phyloP scores from a whole-genome alignment of 306 rosid species.

The Mimosa pudica region DNA sequence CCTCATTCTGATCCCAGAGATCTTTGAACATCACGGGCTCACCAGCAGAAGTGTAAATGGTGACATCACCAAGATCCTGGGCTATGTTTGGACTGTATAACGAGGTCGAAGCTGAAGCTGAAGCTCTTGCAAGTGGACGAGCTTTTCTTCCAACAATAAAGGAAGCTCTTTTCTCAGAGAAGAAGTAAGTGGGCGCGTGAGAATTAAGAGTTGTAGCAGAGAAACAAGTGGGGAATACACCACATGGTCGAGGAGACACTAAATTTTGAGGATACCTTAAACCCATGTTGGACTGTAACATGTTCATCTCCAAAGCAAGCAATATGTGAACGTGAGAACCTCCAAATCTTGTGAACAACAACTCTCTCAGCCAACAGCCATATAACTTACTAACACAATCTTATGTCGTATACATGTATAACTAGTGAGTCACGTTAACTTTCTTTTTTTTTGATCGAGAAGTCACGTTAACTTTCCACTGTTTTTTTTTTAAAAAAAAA shows the following conservation, averaged over 20 bases:
- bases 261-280: slow-evolving; percentile 26
- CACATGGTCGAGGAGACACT: slow-evolving; percentile 15
- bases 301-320: not conserved
- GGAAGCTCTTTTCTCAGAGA: slow-evolving; percentile 29
- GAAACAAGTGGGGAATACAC: slow-evolving; percentile 16
- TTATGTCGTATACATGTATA: too few species aligned
- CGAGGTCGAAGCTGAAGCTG: slow-evolving; percentile 56
- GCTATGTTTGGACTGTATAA: slow-evolving; percentile 43
- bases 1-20: slow-evolving; percentile 79
- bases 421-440: too few species aligned
- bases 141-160: slow-evolving; percentile 19
- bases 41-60: slow-evolving; percentile 70
- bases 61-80: slow-evolving; percentile 52
- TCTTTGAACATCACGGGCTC: slow-evolving; percentile 64
- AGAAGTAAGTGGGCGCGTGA: slow-evolving; percentile 1
- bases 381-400: too few species aligned
- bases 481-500: too few species aligned
- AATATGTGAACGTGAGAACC: not conserved
- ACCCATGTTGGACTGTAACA: slow-evolving; percentile 42
- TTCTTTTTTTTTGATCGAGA: too few species aligned
- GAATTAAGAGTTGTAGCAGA: slow-evolving; percentile 18
- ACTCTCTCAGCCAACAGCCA: not conserved
- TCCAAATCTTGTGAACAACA: not conserved
- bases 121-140: slow-evolving; percentile 45
- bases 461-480: too few species aligned